Evolutionary conservation across 1,284 basidiomycete species (phyloP).

Genomic region (Exobasidium cylindrosporum): DNA sequence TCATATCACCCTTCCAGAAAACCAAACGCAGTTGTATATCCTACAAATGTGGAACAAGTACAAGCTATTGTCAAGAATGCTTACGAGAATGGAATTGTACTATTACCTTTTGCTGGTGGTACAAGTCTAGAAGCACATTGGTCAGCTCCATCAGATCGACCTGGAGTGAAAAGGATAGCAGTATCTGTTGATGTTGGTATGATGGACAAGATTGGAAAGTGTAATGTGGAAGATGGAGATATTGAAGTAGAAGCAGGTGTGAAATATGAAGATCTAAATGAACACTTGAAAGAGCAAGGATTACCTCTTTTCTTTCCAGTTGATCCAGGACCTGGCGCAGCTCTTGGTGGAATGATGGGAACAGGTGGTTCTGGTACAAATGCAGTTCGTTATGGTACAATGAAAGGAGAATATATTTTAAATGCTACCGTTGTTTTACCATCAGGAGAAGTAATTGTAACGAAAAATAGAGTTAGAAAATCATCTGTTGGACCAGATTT

Average conservation of each 20-base stretch:
- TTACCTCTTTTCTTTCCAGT: conserved; percentile 86
- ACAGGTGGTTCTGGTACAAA: conserved; percentile 66
- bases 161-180: conserved; percentile 15
- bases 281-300: conserved; percentile 67
- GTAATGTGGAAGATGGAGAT: conserved; percentile 39
- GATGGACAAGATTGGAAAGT: conserved; percentile 72
- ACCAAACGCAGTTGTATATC: conserved; percentile 15
- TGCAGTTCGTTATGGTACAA: conserved; percentile 85
- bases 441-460: conserved; percentile 88
- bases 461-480: conserved; percentile 72
- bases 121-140: conserved; percentile 58
- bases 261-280: conserved; percentile 83
- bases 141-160: conserved; percentile 17
- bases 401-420: conserved; percentile 59
- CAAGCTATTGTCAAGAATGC: conserved; percentile 58
- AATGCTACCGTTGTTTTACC: conserved; percentile 66
- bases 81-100: conserved; percentile 66
- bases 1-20: conserved; percentile 14
- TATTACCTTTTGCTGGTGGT: conserved; percentile 70
- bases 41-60: conserved; percentile 13
- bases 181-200: conserved; percentile 75
- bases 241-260: conserved; percentile 64
- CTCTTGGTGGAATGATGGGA: conserved; percentile 86
- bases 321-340: conserved; percentile 63
- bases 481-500: conserved; percentile 86